Evolutionary conservation across 805 yeast species (phyloP).

Genomic region (Tanozyma kutaoensis): DNA sequence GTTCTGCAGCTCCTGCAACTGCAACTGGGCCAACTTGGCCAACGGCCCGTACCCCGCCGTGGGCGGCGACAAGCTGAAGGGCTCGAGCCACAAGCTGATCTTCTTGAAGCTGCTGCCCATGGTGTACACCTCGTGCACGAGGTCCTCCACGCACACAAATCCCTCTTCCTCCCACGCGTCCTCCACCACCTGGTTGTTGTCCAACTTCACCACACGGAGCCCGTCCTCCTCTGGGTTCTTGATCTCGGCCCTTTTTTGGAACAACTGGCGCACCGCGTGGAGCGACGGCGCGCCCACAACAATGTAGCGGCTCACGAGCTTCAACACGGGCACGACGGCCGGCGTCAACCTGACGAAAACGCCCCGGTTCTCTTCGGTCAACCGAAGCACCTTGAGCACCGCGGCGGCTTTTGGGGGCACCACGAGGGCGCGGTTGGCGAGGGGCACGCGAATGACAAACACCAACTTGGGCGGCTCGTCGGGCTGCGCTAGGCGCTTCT

Average conservation of each 20-base stretch:
- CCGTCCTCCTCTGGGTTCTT: slow-evolving; percentile 11
- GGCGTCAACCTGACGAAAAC: slow-evolving; percentile 56
- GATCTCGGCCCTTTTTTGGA: slow-evolving; percentile 67
- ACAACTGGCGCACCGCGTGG: slow-evolving; percentile 53
- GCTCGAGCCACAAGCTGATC: slow-evolving; percentile 50
- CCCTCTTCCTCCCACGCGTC: slow-evolving; percentile 47
- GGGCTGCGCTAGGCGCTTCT: slow-evolving; percentile 13
- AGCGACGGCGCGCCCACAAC: slow-evolving; percentile 68
- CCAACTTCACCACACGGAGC: slow-evolving; percentile 33
- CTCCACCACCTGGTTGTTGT: slow-evolving; percentile 66
- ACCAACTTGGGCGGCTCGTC: slow-evolving; percentile 31
- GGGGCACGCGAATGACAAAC: slow-evolving; percentile 55
- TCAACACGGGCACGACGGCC: slow-evolving; percentile 48
- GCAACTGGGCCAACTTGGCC: slow-evolving; percentile 52
- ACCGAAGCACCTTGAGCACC: slow-evolving; percentile 47
- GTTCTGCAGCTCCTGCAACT: slow-evolving; percentile 37
- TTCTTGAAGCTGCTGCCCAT: slow-evolving; percentile 53
- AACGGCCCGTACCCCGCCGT: slow-evolving; percentile 66
- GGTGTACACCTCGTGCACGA: slow-evolving; percentile 55
- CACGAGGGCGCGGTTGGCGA: slow-evolving; percentile 43
- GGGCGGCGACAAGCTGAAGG: slow-evolving; percentile 58
- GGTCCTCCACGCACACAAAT: slow-evolving; percentile 68
- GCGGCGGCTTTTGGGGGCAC: slow-evolving; percentile 54
- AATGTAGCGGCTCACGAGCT: slow-evolving; percentile 58
- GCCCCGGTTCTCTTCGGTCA: slow-evolving; percentile 49